phyloP scores from a whole-genome alignment of 1,284 basidiomycete genomes.

The Butyriboletus regius region DNA sequence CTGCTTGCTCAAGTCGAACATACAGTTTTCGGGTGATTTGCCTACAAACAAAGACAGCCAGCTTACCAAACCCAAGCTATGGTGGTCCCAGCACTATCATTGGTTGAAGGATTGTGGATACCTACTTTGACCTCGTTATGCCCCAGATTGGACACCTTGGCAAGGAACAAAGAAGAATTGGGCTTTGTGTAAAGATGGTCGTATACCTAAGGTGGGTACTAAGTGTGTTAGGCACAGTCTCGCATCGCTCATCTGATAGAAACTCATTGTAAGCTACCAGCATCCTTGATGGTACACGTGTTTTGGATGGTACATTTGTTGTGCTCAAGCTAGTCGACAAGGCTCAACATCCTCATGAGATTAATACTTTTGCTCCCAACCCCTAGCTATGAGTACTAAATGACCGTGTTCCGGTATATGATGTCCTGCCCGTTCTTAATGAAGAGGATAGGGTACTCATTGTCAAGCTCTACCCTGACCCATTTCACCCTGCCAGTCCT shows the following conservation, averaged over 20 bases:
- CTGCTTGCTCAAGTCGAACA: conserved; percentile 1
- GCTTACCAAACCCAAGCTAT: conserved; percentile 12
- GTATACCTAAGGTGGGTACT: background rate
- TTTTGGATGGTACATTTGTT: conserved; percentile 27
- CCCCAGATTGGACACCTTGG: conserved; percentile 35
- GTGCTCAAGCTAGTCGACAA: conserved; percentile 28
- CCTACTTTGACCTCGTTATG: conserved; percentile 32
- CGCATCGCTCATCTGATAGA: background rate
- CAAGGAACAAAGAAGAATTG: conserved; percentile 8
- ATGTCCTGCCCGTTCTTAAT: conserved; percentile 15
- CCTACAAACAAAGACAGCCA: background rate
- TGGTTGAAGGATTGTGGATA: conserved; percentile 35
- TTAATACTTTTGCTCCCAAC: conserved; percentile 20
- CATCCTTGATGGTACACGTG: conserved; percentile 31
- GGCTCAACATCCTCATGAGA: conserved; percentile 20
- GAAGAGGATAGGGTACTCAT: conserved; percentile 18
- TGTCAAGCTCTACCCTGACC: conserved; percentile 25
- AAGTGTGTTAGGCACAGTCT: background rate
- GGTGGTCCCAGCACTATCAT: conserved; percentile 28
- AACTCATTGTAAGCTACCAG: conserved; percentile 8
- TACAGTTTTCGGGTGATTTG: background rate
- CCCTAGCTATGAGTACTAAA: conserved; percentile 21
- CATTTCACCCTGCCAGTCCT: conserved; percentile 22
- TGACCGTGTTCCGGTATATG: conserved; percentile 33
- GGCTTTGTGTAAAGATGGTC: conserved; percentile 25